Percentiles rank a stretch among this genome's conserved stretches.
phyloP scores from a whole-genome alignment of 202 grass and related monocot species.

The Digitaria exilis region DNA sequence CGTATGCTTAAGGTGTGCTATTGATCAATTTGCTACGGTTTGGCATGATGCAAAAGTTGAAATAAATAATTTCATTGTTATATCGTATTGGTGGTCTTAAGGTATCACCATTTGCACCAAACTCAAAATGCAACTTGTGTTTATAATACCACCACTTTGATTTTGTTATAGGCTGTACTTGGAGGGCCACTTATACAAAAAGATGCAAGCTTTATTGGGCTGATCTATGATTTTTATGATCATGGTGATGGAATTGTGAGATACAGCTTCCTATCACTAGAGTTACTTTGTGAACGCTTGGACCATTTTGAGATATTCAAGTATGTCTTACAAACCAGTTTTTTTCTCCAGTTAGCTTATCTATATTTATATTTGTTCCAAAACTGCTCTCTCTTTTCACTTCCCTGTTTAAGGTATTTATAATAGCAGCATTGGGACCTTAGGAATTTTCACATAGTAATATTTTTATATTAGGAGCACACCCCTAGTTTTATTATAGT shows the following conservation, averaged over 20 bases:
- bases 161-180: constrained; percentile 20
- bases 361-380: not conserved
- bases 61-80: not conserved
- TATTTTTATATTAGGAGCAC: not conserved
- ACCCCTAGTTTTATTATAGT: not conserved
- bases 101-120: not conserved
- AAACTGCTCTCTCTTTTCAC: not conserved
- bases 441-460: not conserved
- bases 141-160: not conserved
- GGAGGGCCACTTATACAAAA: constrained; percentile 31
- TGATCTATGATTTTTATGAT: constrained; percentile 6
- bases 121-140: not conserved
- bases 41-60: not conserved
- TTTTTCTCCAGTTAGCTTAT: not conserved
- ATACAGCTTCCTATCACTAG: not conserved
- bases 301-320: not conserved
- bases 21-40: not conserved
- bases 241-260: not conserved
- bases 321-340: not conserved
- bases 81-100: not conserved
- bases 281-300: not conserved
- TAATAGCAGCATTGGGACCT: not conserved
- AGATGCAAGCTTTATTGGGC: constrained; percentile 12
- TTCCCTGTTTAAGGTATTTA: not conserved
- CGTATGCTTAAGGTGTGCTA: not conserved